Evolutionary conservation across 352 stramenopile species (phyloP).

Genomic region (Pythium insidiosum): DNA sequence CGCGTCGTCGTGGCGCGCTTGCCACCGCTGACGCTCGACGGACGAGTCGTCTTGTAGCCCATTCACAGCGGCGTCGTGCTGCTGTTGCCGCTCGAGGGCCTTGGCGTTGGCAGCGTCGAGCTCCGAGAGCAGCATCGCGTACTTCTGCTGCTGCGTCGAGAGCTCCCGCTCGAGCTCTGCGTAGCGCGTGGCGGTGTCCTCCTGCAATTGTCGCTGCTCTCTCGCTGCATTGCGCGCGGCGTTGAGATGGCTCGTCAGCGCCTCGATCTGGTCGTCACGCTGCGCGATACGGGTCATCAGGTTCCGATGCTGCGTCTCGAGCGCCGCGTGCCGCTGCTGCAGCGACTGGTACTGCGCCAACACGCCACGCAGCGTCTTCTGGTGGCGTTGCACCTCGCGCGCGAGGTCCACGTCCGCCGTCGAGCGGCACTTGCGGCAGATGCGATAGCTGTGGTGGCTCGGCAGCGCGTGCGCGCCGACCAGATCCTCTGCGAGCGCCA

Average conservation of each 20-base stretch:
- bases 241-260: no score
- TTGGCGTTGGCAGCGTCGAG: not conserved
- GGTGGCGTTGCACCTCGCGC: conserved; percentile 21
- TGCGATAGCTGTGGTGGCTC: conserved; percentile 7
- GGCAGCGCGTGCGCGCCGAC: not conserved
- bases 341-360: conserved; percentile 19
- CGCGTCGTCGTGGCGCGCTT: no score
- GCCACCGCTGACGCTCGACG: no score
- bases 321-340: not conserved
- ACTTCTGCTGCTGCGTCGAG: not conserved
- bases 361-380: conserved; percentile 13
- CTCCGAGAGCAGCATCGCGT: not conserved
- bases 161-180: conserved; percentile 3
- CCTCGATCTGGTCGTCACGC: no score
- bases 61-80: not conserved
- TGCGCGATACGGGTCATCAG: no score
- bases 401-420: conserved; percentile 21
- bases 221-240: no score
- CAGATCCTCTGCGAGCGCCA: no score
- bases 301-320: no score
- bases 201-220: no score
- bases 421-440: conserved; percentile 25
- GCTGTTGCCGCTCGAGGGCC: not conserved
- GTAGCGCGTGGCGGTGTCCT: no score
- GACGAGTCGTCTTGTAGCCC: not conserved